Evolutionary conservation across 1,284 basidiomycete species (phyloP), one percentile per base, ranked within the genome.

Genomic region (Leccinum solheimii): DNA sequence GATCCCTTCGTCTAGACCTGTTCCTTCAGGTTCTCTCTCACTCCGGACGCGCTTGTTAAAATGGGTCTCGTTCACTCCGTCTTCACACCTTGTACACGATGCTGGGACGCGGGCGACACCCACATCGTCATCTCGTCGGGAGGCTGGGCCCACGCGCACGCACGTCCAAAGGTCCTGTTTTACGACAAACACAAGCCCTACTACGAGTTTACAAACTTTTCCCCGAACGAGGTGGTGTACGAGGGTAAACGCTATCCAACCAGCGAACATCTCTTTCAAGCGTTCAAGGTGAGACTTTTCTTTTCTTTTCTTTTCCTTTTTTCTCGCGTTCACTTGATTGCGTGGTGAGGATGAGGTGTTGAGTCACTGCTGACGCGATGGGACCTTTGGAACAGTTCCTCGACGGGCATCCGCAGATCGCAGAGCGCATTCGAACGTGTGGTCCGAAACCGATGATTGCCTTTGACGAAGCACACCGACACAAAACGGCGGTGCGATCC

Each of bases 171-270:
- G 27, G 80, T 87, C 40, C 68, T 84, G 23, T 87, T 87, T 69
- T 87, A 86, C 68, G 78, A 86, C 55, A 86, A 82, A 67, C 73
- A 80, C 54, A 78, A 86, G 58, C 85, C 84, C 1, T 77, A 85
- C 64, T 87, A 87, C 65, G 85, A 84, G 13, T 87, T 88, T 66
- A 87, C 86, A 7, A 87, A 88, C 65, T 87, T 87, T 67, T 87
- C 86, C 1, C 69, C 81, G 0, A 83, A 87, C 69, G 77, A 82
- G n/a, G 83, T 88, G 4, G 69, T 78, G 10, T 85, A 84, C 66
- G 77, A 83, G 10, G 81, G 82, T 7, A 84, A 83, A 67, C 75
- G 72, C 52, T 88, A 86, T 65, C 85, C 86, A 0, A 88, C 86
- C 6, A 85, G 84, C 70, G 86, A 87, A 66, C 86, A 88, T 69